These are phyloP conservation scores for Syzygium oleosum DNA, from an alignment of 345 rosid genomes.

Conservation along the genomic window DNA sequence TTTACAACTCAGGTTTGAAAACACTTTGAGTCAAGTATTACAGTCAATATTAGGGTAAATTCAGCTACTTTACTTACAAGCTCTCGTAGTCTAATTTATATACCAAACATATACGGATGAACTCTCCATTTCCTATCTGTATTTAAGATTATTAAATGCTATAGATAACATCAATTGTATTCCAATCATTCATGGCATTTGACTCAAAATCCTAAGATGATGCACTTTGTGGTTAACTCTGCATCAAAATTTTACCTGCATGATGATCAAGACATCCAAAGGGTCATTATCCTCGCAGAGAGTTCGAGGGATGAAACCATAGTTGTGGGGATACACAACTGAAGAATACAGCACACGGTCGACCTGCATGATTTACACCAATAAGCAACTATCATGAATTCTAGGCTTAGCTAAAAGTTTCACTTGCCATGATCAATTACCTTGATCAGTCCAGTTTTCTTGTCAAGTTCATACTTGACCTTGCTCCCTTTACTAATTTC, in stretches of 20 bases:
- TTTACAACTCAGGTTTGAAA: not conserved
- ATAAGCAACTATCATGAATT: slow-evolving; percentile 10
- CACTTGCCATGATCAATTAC: slow-evolving; percentile 18
- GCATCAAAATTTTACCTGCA: slow-evolving; percentile 58
- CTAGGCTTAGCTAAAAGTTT: not conserved
- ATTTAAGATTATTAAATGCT: not conserved
- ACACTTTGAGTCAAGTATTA: not conserved
- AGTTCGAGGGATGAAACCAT: slow-evolving; percentile 97
- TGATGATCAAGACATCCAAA: slow-evolving; percentile 87
- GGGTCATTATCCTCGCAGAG: slow-evolving; percentile 98
- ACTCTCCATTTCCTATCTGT: not conserved
- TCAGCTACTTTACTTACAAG: not conserved
- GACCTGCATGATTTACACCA: slow-evolving; percentile 39
- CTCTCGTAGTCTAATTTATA: not conserved
- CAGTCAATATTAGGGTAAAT: not conserved
- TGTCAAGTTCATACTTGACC: slow-evolving; percentile 99
- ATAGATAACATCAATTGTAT: not conserved
- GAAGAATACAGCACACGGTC: slow-evolving; percentile 93
- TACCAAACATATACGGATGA: not conserved
- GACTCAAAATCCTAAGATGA: not conserved
- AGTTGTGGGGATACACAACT: slow-evolving; percentile 98
- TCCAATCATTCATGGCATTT: not conserved
- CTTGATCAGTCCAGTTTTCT: slow-evolving; percentile 91
- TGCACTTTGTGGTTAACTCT: not conserved
- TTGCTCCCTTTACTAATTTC: slow-evolving; percentile 95